Base-by-base conservation (phyloP, 352 stramenopile species). In the Phytophthora sansomeana region DNA sequence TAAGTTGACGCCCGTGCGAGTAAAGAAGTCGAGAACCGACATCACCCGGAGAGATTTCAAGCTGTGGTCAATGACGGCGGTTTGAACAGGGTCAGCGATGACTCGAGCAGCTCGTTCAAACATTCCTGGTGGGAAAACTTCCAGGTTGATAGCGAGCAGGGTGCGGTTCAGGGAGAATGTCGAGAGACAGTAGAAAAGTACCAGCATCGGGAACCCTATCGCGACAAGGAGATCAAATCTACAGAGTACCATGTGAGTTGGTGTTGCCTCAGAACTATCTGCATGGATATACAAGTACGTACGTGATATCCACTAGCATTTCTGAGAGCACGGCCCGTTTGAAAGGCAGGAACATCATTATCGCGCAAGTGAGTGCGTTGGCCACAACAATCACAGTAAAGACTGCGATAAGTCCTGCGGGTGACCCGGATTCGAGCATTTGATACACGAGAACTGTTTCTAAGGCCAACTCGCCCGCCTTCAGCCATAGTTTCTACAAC, bases 11-110 rank as follows among this genome's bases (percentile, higher is more conserved):
- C 77, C 74, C 4, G 83, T 51, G 2, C 65, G 63, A 1, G 63
- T 63, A 39, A 82, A 77, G 14, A 81, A 63, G 13, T 70, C 47
- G 5, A 76, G 29, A 0, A 42, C 26, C 1, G 75, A 71, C 33
- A 61, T 54, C 29, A 82, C 75, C 1, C 75, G 63, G 5, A 84
- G 59, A 1, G 66, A 80, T 26, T 78, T 70, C 4, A 84, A 47
- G 6, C 29, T 68, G 47, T 76, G 24, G 35, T 63, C 58, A 56
- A 81, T 69, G 10, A 72, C 53, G 3, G 63, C 63, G 1, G 58
- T 67, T n/a, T 72, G 35, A 0, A 41, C 50, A 6, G 74, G 52
- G 43, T 77, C 67, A 2, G 71, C 64, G 3, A 74, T n/a, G 0
- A 80, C 48, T 7, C 43, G 53, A 0, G 71, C 74, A 2, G 21